Evolutionary conservation across 345 rosid species (phyloP).

Genomic region (Boechera retrofracta): DNA sequence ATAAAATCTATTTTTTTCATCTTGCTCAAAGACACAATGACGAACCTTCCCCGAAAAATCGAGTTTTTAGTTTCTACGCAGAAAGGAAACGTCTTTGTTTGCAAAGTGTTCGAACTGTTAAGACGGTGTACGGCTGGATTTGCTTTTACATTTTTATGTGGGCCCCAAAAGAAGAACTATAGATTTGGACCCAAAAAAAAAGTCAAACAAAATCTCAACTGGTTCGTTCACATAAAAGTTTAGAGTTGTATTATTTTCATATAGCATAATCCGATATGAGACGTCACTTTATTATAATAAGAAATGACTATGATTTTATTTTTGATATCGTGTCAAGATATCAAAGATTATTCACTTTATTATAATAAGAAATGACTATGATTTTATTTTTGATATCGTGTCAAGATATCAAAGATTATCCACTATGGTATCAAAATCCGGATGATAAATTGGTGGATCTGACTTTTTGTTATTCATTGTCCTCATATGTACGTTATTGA

Average conservation of each 20-base stretch:
- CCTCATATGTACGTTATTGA: conserved; percentile 18
- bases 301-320: background rate
- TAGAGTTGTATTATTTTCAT: background rate
- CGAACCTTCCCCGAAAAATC: background rate
- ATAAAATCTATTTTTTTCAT: too few species aligned
- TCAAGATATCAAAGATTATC: conserved; percentile 9
- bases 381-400: background rate
- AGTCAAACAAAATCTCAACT: conserved; percentile 15
- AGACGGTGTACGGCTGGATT: conserved; percentile 5
- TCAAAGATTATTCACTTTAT: conserved; percentile 10
- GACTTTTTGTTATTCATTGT: conserved; percentile 15
- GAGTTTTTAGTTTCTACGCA: background rate
- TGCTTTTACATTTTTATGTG: background rate
- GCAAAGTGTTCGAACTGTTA: background rate
- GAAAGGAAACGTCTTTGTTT: background rate
- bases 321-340: background rate
- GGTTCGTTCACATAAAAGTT: background rate
- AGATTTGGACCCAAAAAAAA: conserved; percentile 8
- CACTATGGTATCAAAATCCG: conserved; percentile 3
- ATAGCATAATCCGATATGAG: background rate
- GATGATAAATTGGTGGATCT: conserved; percentile 4
- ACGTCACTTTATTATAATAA: conserved; percentile 6
- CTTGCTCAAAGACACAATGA: background rate
- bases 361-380: background rate
- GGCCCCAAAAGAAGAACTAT: background rate